Conservation (phyloP, 169 alveolate species). For the Blepharisma undulans region DNA sequence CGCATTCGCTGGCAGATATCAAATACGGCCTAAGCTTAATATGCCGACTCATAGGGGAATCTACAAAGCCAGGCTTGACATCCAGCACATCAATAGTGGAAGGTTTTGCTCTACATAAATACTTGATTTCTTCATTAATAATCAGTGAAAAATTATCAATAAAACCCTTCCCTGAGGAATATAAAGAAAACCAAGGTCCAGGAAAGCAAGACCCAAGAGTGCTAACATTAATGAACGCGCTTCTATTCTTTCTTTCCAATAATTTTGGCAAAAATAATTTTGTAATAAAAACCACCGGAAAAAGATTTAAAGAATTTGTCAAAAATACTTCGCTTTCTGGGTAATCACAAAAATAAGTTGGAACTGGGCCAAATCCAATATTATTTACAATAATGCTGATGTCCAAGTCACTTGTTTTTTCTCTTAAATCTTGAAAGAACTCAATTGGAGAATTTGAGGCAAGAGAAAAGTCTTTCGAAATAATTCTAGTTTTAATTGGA, state of each 20-base stretch:
- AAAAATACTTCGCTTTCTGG: neutral
- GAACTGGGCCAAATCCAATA: constrained; percentile 1
- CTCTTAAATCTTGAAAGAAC: neutral
- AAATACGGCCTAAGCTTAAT: neutral
- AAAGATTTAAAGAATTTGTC: neutral
- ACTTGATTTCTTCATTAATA: neutral
- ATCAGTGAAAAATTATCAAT: neutral
- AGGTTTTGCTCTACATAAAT: neutral
- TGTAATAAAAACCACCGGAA: neutral
- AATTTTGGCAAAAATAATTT: neutral
- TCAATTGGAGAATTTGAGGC: neutral
- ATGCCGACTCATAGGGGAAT: neutral
- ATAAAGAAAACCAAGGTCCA: neutral
- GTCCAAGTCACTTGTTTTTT: neutral
- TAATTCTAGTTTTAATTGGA: neutral
- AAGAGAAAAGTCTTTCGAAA: neutral
- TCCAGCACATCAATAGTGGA: neutral
- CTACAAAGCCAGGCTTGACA: constrained; percentile 5
- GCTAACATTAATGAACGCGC: neutral
- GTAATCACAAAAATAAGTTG: neutral
- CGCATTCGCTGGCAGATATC: neutral
- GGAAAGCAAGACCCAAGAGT: neutral
- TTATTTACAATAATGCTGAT: neutral
- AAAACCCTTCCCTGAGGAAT: constrained; percentile 4
- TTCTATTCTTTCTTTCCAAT: neutral